Evolutionary conservation across 345 rosid genomes (phyloP), one percentile per base, ranked within the genome.

Genomic region (Ricinus communis): DNA sequence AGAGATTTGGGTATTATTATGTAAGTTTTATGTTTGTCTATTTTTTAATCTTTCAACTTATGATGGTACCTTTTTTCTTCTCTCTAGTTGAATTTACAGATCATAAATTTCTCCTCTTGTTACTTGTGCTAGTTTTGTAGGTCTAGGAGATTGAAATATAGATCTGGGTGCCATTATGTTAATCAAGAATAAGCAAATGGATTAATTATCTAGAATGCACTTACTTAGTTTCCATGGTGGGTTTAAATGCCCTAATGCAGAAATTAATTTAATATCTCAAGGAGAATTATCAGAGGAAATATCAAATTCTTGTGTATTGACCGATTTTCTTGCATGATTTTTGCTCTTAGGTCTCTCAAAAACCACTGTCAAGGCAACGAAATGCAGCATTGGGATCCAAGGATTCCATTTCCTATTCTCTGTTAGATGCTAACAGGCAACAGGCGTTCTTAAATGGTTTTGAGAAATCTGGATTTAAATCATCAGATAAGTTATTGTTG

Each of bases 341-440:
- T 45, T 57, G 62, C 46, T 78, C 72, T 54, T 74, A 95, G 99
- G 87, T 95, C 51, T 92, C 99, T 1, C 87, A 84, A 66, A 89
- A 87, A 76, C 79, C 97, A 30, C 66, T 89, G 22, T 86, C 96
- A 70, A 83, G 99, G 83, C 76, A 82, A 67, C 85, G 60, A 79
- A 81, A 65, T 59, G 41, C 80, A 33, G 85, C 74, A 71, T 72
- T 73, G 1, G 80, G 82, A 54, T 76, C 83, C 21, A 81, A 79
- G 68, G 84, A 86, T 54, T 62, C 90, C 1, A 61, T 92, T 57
- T 85, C 96, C 4, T 95, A 90, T 50, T 63, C 81, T 0, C 86
- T 92, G 22, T 54, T 95, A 2, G 99, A 92, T 68, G 96, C 86
- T 24, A 69, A 79, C 53, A 88, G 80, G 82, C 95, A 90, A 59